Evolutionary conservation across 2,329 filamentous ascomycete genomes (phyloP), one percentile per base, ranked within the genome.

Genomic region (Trichophyton verrucosum): DNA sequence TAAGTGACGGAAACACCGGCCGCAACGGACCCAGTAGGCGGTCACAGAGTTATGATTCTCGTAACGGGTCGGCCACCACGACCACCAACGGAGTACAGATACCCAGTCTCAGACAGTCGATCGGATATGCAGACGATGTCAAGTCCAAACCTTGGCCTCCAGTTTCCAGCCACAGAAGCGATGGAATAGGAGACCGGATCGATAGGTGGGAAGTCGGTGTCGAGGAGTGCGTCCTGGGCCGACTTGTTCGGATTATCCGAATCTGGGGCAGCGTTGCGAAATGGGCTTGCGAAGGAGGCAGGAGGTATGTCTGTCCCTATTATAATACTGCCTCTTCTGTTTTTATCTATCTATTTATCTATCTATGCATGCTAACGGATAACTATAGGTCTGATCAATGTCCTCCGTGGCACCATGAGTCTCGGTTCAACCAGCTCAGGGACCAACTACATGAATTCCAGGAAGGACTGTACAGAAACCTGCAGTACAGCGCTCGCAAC

Each of bases 221-320:
- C 0, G 75, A 79, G 58, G 81, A 83, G 66, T 77, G 79, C 17
- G 74, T 82, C 15, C 69, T 82, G 24, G 80, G 79, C 58, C 77
- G 81, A 57, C 80, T 81, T 58, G 78, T 83, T 66, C 80, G 77
- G 55, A 76, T 80, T 24, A 72, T 81, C 49, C 77, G 80, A n/a
- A 75, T 82, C 17, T 82, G 80, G 70, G 78, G 80, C n/a, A 77
- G 77, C 61, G 77, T 83, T 38, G 75, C 80, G 56, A 76, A 78
- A 58, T 84, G 81, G 80, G 78, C 80, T 0, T 81, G 79, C 65
- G 73, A 76, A 36, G 78, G 78, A 27, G 79, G 80, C n/a, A 73
- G 81, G 71, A 75, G 77, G 80, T 81, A 70, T 58, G 7, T 13
- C 8, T 11, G 9, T 3, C 33, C n/a, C 13, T 40, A 11, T 30